phyloP scores from a whole-genome alignment of 495 filamentous ascomycete genomes.

The Terfezia boudieri region DNA sequence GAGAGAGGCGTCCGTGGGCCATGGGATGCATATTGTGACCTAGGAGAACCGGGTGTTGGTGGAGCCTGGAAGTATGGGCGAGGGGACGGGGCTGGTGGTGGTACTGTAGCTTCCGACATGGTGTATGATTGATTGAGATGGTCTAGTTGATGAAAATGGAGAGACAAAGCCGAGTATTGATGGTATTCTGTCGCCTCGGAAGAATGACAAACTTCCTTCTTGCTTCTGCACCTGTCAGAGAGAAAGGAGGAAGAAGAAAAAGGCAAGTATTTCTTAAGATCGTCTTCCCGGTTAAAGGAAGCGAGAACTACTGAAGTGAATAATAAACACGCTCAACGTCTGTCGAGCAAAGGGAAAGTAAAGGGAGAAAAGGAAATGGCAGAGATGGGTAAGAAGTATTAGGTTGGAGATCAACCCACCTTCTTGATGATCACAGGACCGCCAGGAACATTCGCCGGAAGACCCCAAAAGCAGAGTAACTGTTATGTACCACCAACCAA shows the following conservation, averaged over 20 bases:
- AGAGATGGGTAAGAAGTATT: neutral
- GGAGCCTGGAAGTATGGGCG: neutral
- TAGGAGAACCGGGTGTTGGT: neutral
- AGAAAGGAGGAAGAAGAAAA: neutral
- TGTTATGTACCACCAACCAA: neutral
- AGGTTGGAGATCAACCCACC: neutral
- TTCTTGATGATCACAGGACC: neutral
- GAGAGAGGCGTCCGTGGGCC: neutral
- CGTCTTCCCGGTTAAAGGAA: neutral
- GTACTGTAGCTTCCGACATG: too few relatives aligned
- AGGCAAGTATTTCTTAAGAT: neutral
- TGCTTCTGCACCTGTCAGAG: neutral
- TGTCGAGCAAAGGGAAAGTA: neutral
- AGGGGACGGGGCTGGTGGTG: too few relatives aligned
- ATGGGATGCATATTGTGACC: neutral
- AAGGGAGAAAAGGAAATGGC: neutral
- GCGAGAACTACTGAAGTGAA: neutral
- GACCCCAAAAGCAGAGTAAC: neutral
- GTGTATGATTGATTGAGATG: too few relatives aligned
- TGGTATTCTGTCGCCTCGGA: too few relatives aligned
- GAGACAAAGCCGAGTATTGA: too few relatives aligned
- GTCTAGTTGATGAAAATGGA: too few relatives aligned
- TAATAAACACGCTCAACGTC: neutral
- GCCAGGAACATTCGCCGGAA: neutral
- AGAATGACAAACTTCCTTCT: neutral